A percentile compares a stretch with the other conserved stretches of the same genome.
These are phyloP conservation scores for Collybia nuda DNA, from an alignment of 768 basidiomycete species.

Conservation along the genomic window DNA sequence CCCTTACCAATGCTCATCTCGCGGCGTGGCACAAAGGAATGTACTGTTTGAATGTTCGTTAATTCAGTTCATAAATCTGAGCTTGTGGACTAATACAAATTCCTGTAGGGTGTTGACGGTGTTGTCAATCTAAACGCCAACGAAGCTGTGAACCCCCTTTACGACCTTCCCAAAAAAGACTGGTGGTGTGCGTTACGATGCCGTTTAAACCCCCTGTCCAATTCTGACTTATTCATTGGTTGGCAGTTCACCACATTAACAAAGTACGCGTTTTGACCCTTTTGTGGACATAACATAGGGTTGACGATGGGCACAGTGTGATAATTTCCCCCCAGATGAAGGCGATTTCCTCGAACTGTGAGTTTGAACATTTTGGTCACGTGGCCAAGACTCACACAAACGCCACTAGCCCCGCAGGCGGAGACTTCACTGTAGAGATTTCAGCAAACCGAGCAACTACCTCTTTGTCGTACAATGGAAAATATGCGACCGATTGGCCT, in stretches of 20 bases:
- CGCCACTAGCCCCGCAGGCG: constrained; percentile 42
- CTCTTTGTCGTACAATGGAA: constrained; percentile 39
- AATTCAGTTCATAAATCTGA: not conserved
- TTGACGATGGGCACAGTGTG: constrained; percentile 27
- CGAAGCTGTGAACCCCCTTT: constrained; percentile 40
- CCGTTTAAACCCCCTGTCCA: not conserved
- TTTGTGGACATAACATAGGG: not conserved
- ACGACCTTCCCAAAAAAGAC: constrained; percentile 33
- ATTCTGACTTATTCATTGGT: constrained; percentile 1
- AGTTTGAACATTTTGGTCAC: constrained; percentile 11
- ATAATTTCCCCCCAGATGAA: constrained; percentile 38
- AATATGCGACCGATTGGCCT: constrained; percentile 40
- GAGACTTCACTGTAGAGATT: constrained; percentile 47
- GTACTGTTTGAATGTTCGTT: constrained; percentile 45
- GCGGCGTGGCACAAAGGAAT: constrained; percentile 41
- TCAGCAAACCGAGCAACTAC: constrained; percentile 50
- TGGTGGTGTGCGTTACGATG: constrained; percentile 44
- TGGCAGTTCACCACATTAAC: constrained; percentile 35
- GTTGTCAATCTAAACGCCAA: constrained; percentile 34
- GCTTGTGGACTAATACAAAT: not conserved
- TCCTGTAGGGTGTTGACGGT: constrained; percentile 26
- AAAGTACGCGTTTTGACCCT: constrained; percentile 20
- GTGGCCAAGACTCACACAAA: not conserved
- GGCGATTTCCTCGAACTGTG: constrained; percentile 45
- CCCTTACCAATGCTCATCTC: constrained; percentile 36